Conservation (phyloP, 768 basidiomycete genomes). For the Russula sp. region DNA sequence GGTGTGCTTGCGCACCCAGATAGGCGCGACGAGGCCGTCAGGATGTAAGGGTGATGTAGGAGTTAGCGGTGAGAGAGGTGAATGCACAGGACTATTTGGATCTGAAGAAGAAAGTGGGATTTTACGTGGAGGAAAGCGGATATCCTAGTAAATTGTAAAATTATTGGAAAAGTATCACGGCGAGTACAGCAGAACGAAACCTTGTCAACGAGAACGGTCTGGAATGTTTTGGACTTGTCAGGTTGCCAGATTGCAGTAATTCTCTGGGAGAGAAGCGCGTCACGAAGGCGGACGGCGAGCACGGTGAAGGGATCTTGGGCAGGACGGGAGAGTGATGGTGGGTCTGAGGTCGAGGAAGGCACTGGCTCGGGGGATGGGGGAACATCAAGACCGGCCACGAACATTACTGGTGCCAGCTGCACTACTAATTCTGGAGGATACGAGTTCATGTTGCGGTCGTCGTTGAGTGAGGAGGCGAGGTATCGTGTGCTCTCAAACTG, state of each 20-base stretch:
- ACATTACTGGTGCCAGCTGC: slow-evolving; percentile 93
- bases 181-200: slow-evolving; percentile 35
- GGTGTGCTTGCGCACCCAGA: slow-evolving; percentile 97
- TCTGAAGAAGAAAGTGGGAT: slow-evolving; percentile 52
- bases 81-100: slow-evolving; percentile 58
- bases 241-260: slow-evolving; percentile 70
- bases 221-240: slow-evolving; percentile 70
- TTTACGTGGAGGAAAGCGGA: slow-evolving; percentile 88
- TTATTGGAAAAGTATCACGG: neutral
- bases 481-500: neutral
- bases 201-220: slow-evolving; percentile 82
- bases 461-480: neutral
- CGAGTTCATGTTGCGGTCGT: slow-evolving; percentile 65
- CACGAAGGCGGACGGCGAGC: slow-evolving; percentile 61
- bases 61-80: slow-evolving; percentile 90
- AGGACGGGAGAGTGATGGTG: slow-evolving; percentile 33
- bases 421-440: slow-evolving; percentile 86
- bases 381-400: slow-evolving; percentile 78
- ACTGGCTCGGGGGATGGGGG: slow-evolving; percentile 27
- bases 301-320: slow-evolving; percentile 60
- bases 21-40: slow-evolving; percentile 94
- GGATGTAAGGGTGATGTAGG: slow-evolving; percentile 88
- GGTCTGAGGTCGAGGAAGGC: slow-evolving; percentile 30
- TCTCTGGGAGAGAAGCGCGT: slow-evolving; percentile 60
- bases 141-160: slow-evolving; percentile 42